Evolutionary conservation across 495 filamentous ascomycete genomes (phyloP).

Genomic region (Talaromyces proteolyticus): DNA sequence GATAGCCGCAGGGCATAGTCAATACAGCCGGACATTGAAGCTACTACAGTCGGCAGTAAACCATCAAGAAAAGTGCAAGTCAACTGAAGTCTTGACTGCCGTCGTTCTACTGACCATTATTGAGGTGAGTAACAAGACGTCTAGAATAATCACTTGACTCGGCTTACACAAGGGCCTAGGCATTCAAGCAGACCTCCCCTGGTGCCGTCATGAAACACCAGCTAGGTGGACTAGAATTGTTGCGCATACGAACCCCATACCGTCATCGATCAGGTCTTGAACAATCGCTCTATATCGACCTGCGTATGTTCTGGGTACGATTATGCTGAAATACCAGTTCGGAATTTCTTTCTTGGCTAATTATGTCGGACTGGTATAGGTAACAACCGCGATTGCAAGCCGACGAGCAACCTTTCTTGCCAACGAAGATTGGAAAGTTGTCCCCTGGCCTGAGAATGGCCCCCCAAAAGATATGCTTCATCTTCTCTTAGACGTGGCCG

Average conservation of each 20-base stretch:
- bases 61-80: conserved; percentile 10
- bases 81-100: conserved; percentile 17
- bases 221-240: conserved; percentile 17
- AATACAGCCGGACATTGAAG: conserved; percentile 13
- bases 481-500: conserved; percentile 17
- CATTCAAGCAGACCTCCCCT: conserved; percentile 19
- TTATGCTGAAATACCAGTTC: neutral
- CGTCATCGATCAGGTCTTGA: conserved; percentile 21
- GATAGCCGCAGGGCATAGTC: conserved; percentile 13
- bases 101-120: conserved; percentile 18
- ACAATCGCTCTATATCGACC: conserved; percentile 20
- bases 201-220: conserved; percentile 19
- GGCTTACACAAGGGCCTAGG: conserved; percentile 8
- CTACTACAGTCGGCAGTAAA: conserved; percentile 14
- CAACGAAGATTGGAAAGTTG: conserved; percentile 17
- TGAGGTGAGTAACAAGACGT: conserved; percentile 10
- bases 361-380: too few relatives aligned
- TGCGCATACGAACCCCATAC: conserved; percentile 16
- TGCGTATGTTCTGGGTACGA: conserved; percentile 21
- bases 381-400: conserved; percentile 18
- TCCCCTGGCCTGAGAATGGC: conserved; percentile 14
- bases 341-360: too few relatives aligned
- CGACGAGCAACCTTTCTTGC: conserved; percentile 18
- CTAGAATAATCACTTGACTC: neutral
- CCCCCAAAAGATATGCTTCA: conserved; percentile 19